A percentile compares a stretch with the other conserved stretches of the same genome.
Evolutionary conservation across 192 early-diverging fungal genomes (phyloP).

Genomic region (Rhizoclosmatium sp.): DNA sequence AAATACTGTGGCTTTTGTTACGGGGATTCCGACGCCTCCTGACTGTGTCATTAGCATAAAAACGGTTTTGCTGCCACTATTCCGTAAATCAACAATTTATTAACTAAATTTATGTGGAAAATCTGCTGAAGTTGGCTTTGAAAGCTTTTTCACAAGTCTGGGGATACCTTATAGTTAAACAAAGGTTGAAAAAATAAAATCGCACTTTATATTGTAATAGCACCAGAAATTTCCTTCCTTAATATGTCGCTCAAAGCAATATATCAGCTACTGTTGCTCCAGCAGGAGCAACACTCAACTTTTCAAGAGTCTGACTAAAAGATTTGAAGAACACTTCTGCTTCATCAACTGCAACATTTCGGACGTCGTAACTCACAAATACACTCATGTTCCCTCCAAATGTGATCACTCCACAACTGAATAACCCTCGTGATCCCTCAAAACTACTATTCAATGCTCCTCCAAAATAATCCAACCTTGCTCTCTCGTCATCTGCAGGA

Average conservation of each 20-base stretch:
- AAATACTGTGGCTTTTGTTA: too few species aligned
- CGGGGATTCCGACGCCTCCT: too few species aligned
- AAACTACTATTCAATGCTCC: constrained; percentile 55
- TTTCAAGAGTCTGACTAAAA: constrained; percentile 37
- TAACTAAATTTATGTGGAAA: too few species aligned
- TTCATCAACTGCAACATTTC: constrained; percentile 45
- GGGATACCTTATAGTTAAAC: too few species aligned
- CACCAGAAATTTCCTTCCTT: too few species aligned
- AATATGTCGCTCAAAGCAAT: constrained; percentile 17
- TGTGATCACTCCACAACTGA: constrained; percentile 59
- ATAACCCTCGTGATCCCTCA: constrained; percentile 54
- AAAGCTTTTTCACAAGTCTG: too few species aligned
- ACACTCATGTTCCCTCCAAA: constrained; percentile 54
- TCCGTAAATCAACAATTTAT: too few species aligned
- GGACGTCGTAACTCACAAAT: constrained; percentile 45
- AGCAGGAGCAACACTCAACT: constrained; percentile 24
- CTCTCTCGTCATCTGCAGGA: constrained; percentile 22
- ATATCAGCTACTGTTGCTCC: constrained; percentile 32
- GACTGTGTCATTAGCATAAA: too few species aligned
- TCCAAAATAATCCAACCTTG: constrained; percentile 45
- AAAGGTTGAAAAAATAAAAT: too few species aligned
- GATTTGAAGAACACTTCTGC: constrained; percentile 52
- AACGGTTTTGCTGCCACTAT: too few species aligned
- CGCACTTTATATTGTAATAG: too few species aligned
- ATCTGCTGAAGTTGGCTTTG: too few species aligned